Evolutionary conservation across 2,329 filamentous ascomycete species (phyloP), one percentile per base, ranked within the genome.

Genomic region (Curvularia hawaiiensis): DNA sequence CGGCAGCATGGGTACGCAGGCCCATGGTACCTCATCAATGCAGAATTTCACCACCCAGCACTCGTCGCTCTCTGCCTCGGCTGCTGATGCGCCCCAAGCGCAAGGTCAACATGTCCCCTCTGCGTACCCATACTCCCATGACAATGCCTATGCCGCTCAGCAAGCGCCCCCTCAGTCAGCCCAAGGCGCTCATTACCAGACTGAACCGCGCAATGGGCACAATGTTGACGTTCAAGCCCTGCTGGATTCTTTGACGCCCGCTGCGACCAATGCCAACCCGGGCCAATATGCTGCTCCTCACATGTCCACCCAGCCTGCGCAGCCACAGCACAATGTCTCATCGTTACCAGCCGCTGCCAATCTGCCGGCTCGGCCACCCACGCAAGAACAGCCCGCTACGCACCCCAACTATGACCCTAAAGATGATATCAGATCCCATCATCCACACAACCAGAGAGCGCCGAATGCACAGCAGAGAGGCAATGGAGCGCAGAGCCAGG

Each of bases 391-490:
- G 67, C 78, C 78, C 52, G 70, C 77, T 56, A 81, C 80, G 49
- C 77, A 82, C 61, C 74, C 79, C 43, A 80, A 80, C 61, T 82
- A 81, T 69, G 74, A 75, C 39, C 78, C 79, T 48, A 77, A 76
- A 57, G 78, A 80, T 67, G 79, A 82, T 66, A 80, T 82, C 56
- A 77, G 80, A 61, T 79, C 79, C 39, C 82, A 80, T 63, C 80
- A 83, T 64, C 80, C 80, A 20, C 79, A 82, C 66, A 79, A 74
- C 51, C 73, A 77, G 49, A 73, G 78, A 67, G 58, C 70, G 31
- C 73, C 52, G 69, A 64, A 54, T 74, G 49, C 73, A 68, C 60
- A 74, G 72, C 59, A 67, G 59, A 61, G 60, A 51, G 64, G 59
- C 53, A 61, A 62, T 41, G 69, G 58, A 52, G 70, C 65, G 40